Evolutionary conservation across 2,329 filamentous ascomycete genomes (phyloP).

Genomic region (Verticillium nonalfalfae): DNA sequence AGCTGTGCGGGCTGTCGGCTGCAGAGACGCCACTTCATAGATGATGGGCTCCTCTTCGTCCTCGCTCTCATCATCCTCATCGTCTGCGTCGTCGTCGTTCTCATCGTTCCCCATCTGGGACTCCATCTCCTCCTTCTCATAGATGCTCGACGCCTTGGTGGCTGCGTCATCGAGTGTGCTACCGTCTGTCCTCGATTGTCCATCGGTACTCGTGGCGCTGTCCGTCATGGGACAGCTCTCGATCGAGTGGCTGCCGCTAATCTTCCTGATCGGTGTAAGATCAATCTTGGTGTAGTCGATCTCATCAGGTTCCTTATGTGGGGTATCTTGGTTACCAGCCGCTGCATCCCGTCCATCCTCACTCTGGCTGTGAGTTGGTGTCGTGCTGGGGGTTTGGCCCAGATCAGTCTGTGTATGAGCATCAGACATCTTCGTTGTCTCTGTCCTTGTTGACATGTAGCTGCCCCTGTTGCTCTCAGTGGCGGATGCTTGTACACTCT

Average conservation of each 20-base stretch:
- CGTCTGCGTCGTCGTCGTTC: conserved; percentile 25
- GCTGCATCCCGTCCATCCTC: conserved; percentile 40
- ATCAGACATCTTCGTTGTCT: conserved; percentile 65
- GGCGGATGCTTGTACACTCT: conserved; percentile 61
- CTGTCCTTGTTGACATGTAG: conserved; percentile 66
- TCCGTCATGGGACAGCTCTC: conserved; percentile 15
- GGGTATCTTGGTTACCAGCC: conserved; percentile 33
- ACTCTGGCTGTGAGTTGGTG: conserved; percentile 46
- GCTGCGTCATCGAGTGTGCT: conserved; percentile 17
- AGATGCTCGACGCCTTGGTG: conserved; percentile 19
- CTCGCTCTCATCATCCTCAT: conserved; percentile 39
- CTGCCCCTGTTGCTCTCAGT: conserved; percentile 63
- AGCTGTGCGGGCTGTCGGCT: conserved; percentile 48
- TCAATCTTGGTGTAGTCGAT: conserved; percentile 56
- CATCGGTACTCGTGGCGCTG: conserved; percentile 8
- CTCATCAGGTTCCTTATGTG: conserved; percentile 38
- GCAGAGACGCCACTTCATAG: conserved; percentile 57
- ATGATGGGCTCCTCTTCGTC: conserved; percentile 61
- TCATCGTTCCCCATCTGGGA: conserved; percentile 20
- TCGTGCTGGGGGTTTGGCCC: conserved; percentile 44
- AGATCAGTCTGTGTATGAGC: conserved; percentile 58
- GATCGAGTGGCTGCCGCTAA: conserved; percentile 33
- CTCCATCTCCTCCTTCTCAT: conserved; percentile 13
- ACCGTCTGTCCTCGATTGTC: conserved; percentile 12
- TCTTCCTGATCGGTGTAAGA: conserved; percentile 38